Evolutionary conservation across 768 basidiomycete species (phyloP), one percentile per base, ranked within the genome.

Genomic region (Paxillus involutus): DNA sequence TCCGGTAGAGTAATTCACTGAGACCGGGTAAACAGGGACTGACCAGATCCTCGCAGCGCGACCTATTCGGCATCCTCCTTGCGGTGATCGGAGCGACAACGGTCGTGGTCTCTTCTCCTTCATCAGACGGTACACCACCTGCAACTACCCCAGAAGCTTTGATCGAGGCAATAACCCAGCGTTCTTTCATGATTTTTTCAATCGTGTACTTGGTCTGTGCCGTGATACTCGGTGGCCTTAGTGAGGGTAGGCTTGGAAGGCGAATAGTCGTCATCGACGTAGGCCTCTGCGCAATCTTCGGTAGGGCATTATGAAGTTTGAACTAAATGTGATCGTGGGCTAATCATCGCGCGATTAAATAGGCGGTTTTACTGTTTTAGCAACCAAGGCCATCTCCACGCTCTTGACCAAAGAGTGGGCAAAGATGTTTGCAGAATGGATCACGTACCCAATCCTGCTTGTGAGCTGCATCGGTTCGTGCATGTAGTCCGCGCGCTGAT

Each of bases 351-450:
- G 35, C 58, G 12, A 36, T 57, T 43, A 35, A 47, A 21, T 47
- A 91, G 91, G 91, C n/a, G 93, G 91, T 3, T 98, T 94, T 69
- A 96, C 95, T 4, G 96, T 98, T 0, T 76, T 99, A 2, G 84
- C 91, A 1, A 98, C 96, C 9, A 98, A 99, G 66, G 96, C 91
- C 0, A 70, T 96, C 41, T 94, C 94, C 13, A 91, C 88, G 0
- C 75, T 99, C 19, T 73, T 98, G 44, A 91, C 91, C 29, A 75
- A 84, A 59, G 77, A 89, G 66, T 89, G 91, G 79, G 72, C 89
- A 24, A 77, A 83, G 13, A 85, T 93, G 58, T 89, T 95, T 72
- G 75, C 78, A 10, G 78, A 86, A 52, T 87, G 86, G 86, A 85
- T 94, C 54, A 90, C 90, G 8, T 95, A 94, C 66, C 89, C 91